These are phyloP conservation scores for Dalbergia cultrata DNA, from an alignment of 306 rosid genomes.

Conservation along the genomic window DNA sequence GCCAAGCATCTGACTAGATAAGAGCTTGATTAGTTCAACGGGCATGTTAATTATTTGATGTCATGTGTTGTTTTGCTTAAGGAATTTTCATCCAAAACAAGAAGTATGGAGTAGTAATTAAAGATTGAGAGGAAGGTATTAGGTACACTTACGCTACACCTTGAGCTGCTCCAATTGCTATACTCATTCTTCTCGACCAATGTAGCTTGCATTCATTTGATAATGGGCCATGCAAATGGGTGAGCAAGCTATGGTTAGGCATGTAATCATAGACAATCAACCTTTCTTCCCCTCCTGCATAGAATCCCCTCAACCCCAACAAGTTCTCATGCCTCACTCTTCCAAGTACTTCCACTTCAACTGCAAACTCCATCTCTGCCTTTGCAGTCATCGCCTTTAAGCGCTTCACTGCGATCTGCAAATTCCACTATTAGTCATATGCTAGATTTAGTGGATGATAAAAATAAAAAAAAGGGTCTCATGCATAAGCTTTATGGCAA, in stretches of 20 bases:
- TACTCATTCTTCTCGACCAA: slow-evolving; percentile 73
- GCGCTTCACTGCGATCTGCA: slow-evolving; percentile 85
- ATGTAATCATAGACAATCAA: slow-evolving; percentile 82
- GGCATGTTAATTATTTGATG: not conserved
- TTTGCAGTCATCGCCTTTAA: slow-evolving; percentile 76
- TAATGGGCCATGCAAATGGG: slow-evolving; percentile 81
- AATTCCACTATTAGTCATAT: not conserved
- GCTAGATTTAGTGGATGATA: not conserved
- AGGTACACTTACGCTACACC: slow-evolving; percentile 67
- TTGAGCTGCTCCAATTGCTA: slow-evolving; percentile 82
- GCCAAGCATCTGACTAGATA: not conserved
- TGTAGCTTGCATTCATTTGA: slow-evolving; percentile 64
- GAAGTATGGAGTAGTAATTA: not conserved
- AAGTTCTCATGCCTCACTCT: slow-evolving; percentile 83
- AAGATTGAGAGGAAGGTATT: too few species aligned
- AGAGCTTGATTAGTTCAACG: not conserved
- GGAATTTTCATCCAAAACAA: not conserved
- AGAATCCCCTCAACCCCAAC: slow-evolving; percentile 79
- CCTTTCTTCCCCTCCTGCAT: slow-evolving; percentile 84
- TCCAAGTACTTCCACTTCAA: slow-evolving; percentile 86
- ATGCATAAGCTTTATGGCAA: not conserved
- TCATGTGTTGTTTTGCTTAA: not conserved
- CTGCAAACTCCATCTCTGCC: slow-evolving; percentile 91
- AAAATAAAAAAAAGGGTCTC: not conserved
- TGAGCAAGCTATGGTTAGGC: slow-evolving; percentile 82